Conservation (phyloP, 495 filamentous ascomycete genomes). For the Penicillium coprophilum region DNA sequence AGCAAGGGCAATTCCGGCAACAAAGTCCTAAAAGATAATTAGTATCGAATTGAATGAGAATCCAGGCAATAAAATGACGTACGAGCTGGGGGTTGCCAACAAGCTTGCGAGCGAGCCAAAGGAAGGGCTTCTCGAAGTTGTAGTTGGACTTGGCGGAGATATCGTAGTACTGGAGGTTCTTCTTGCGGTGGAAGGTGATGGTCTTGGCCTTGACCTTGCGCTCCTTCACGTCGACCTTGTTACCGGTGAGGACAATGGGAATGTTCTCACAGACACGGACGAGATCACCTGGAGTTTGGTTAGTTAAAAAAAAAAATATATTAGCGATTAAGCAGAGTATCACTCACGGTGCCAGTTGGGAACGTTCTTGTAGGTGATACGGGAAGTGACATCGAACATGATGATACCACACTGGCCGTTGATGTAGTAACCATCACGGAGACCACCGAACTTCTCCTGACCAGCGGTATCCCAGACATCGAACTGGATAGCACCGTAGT, state of each 20-base stretch:
- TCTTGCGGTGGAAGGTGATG: constrained; percentile 99
- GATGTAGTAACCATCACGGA: constrained; percentile 99
- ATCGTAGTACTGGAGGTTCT: constrained; percentile 99
- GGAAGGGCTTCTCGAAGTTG: constrained; percentile 99
- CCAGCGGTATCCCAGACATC: constrained; percentile 99
- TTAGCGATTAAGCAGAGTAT: not conserved
- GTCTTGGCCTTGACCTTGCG: constrained; percentile 99
- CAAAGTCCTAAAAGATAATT: constrained; percentile 72
- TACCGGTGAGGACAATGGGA: constrained; percentile 96
- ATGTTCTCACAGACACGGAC: constrained; percentile 99
- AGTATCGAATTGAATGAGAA: constrained; percentile 4
- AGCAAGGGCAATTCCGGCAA: constrained; percentile 89
- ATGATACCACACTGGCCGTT: constrained; percentile 99
- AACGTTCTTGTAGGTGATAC: constrained; percentile 99
- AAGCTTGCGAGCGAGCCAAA: constrained; percentile 98
- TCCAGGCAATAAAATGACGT: constrained; percentile 35
- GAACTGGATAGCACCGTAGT: constrained; percentile 95
- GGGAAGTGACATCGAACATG: constrained; percentile 99
- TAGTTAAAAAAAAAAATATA: constrained; percentile 7
- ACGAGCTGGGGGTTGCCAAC: constrained; percentile 91
- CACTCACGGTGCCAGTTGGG: constrained; percentile 99
- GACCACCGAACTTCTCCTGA: constrained; percentile 99
- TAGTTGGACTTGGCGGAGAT: constrained; percentile 99
- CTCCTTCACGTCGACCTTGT: constrained; percentile 99
- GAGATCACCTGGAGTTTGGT: constrained; percentile 72